Percentiles rank a stretch among this genome's conserved stretches.
Evolutionary conservation across 495 filamentous ascomycete genomes (phyloP).

Genomic region (Bathelium albidoporum): DNA sequence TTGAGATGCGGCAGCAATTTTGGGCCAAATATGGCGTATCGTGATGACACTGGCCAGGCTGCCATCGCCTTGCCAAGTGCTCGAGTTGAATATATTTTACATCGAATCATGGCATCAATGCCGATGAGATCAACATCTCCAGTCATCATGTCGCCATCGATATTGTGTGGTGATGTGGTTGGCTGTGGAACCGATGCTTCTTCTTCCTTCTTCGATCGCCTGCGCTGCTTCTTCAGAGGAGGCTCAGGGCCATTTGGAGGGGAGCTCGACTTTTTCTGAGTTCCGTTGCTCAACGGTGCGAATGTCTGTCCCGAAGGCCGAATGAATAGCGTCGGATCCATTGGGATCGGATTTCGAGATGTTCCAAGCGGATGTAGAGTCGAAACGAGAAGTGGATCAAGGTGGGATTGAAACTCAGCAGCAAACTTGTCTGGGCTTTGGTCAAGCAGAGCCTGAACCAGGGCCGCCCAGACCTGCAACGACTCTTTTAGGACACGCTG

Average conservation of each 20-base stretch:
- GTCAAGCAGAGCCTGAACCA: constrained; percentile 56
- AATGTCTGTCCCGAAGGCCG: constrained; percentile 87
- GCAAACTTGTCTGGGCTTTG: constrained; percentile 47
- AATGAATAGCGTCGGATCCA: constrained; percentile 80
- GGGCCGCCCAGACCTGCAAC: constrained; percentile 72
- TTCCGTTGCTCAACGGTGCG: constrained; percentile 36
- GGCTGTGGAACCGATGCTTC: constrained; percentile 22
- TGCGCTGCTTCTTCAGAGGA: constrained; percentile 62
- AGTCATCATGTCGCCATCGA: constrained; percentile 95
- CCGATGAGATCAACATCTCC: constrained; percentile 93
- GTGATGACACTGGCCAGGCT: constrained; percentile 39
- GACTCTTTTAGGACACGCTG: constrained; percentile 68
- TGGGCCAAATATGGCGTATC: constrained; percentile 41
- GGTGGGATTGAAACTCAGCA: constrained; percentile 56
- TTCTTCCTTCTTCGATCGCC: constrained; percentile 72
- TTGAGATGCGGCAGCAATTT: constrained; percentile 52
- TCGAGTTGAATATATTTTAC: constrained; percentile 72
- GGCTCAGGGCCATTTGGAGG: constrained; percentile 44
- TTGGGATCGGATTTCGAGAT: constrained; percentile 74
- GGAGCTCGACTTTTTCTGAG: constrained; percentile 44
- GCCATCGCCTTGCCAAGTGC: constrained; percentile 72
- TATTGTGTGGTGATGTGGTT: constrained; percentile 64
- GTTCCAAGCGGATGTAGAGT: constrained; percentile 86
- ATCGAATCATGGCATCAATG: constrained; percentile 73
- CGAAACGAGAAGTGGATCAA: constrained; percentile 66